Evolutionary conservation across 1,139 yeast genomes (phyloP), one percentile per base, ranked within the genome.

Genomic region (Yamadazyma friedrichii): DNA sequence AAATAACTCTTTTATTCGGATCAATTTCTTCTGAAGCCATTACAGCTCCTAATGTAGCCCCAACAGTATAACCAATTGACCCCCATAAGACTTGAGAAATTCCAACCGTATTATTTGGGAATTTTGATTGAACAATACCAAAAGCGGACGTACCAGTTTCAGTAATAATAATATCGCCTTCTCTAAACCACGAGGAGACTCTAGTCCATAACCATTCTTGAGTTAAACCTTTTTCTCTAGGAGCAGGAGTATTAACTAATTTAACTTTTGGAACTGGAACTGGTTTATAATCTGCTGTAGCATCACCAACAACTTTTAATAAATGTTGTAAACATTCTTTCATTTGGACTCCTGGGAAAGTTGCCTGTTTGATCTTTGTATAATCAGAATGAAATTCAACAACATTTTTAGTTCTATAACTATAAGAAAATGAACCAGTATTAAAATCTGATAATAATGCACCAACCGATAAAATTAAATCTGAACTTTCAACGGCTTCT

Each of bases 71-170:
- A 56, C 95, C 96, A 63, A 88, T 86, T 36, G 95, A 85, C 44
- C 95, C 95, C 91, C 94, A 88, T 58, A 88, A 73, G 36, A 87
- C 94, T 68, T 88, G 95, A 40, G 94, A 85, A 50, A 88, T 87
- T 57, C 95, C 95, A 50, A 78, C 66, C 35, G 83, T 74, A 61
- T 82, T 69, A 56, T 76, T 68, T 49, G 95, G 95, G 81, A 84
- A 87, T 58, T 79, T 78, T 35, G 93, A 75, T 59, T 82, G 86
- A 52, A 84, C 78, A 51, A 88, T 82, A 67, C 96, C 96, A 59
- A 88, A 87, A 31, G 94, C 88, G 28, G 95, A 83, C 33, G 96
- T 88, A 67, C 96, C 95, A 36, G 95, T 87, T 65, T 88, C 96
- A 44, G 93, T 81, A 54, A 88, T 75, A 52, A 88, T 78, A 46